Percentiles rank a stretch among this genome's conserved stretches.
Conservation (phyloP, 192 early-diverging fungal species). For the Haplosporangium gracile region DNA sequence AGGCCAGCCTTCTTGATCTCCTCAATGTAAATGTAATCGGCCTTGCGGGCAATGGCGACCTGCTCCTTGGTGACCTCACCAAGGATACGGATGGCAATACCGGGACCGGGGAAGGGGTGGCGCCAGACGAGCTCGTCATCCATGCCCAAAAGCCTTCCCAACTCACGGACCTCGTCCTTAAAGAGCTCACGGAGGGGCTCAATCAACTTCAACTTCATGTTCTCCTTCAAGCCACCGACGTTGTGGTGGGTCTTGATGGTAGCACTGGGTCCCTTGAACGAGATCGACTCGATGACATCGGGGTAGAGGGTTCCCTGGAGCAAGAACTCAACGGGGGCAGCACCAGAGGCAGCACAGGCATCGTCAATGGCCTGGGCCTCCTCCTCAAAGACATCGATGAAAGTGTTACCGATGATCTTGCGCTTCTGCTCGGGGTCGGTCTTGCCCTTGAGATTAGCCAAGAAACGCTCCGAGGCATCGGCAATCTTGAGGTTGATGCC, state of each 20-base stretch:
- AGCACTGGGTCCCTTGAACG: constrained; percentile 98
- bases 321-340: constrained; percentile 91
- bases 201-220: constrained; percentile 98
- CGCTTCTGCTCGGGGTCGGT: constrained; percentile 98
- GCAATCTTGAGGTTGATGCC: constrained; percentile 97
- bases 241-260: constrained; percentile 99
- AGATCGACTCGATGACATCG: constrained; percentile 98
- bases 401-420: constrained; percentile 99
- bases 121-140: constrained; percentile 98
- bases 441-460: constrained; percentile 88
- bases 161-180: constrained; percentile 99
- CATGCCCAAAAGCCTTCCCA: constrained; percentile 91
- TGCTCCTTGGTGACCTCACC: constrained; percentile 96
- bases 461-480: constrained; percentile 88
- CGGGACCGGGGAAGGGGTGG: constrained; percentile 99
- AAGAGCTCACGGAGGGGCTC: constrained; percentile 99
- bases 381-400: constrained; percentile 97
- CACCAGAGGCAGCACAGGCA: constrained; percentile 75
- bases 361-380: constrained; percentile 92
- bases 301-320: constrained; percentile 99
- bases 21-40: constrained; percentile 98
- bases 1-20: constrained; percentile 98
- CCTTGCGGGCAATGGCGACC: constrained; percentile 94
- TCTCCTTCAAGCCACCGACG: constrained; percentile 95
- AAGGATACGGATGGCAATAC: constrained; percentile 97